Evolutionary conservation across 2,329 filamentous ascomycete genomes (phyloP), one percentile per base, ranked within the genome.

Genomic region (Thermoascus crustaceus): DNA sequence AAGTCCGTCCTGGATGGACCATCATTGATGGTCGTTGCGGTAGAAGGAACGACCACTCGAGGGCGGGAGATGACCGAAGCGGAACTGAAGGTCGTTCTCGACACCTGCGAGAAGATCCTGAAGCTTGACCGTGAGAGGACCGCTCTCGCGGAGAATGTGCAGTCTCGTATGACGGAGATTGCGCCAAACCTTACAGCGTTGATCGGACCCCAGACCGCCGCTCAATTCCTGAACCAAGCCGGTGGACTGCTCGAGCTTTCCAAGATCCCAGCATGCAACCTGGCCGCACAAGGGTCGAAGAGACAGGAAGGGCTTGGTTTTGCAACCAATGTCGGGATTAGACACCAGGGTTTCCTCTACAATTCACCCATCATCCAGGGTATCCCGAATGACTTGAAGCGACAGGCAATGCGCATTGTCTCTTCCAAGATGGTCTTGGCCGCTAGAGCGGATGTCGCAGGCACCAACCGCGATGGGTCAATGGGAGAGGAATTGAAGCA

Each of bases 91-190:
- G 72, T 76, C 17, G 80, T 95, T 13, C 66, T 82, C 18, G 72
- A 75, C 34, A 89, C 87, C 6, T 95, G 88, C 61, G 78, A 87
- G 45, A 91, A 93, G 77, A 82, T 85, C 7, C 71, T 96, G n/a
- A 75, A 80, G 23, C 77, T 98, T 7, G 86, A 96, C 57, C 79
- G 74, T 46, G 87, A 89, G 18, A 95, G 95, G 62, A 81, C 76
- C 42, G 83, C 80, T 1, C 72, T 98, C 36, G 94, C 85, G 2
- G 82, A 91, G 56, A 98, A 94, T 53, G 91, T 98, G 10, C 85
- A 95, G 63, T 95, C 89, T 22, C 84, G 91, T 42, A 96, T 98
- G 85, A 91, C 83, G 47, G 72, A 94, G 21, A 96, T 96, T 55
- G 91, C 91, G 4, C 91, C 91, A 0, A 98, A 98, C 52, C 66